Conservation (phyloP, 805 yeast genomes). For the Tetrapisispora namnaoensis region DNA sequence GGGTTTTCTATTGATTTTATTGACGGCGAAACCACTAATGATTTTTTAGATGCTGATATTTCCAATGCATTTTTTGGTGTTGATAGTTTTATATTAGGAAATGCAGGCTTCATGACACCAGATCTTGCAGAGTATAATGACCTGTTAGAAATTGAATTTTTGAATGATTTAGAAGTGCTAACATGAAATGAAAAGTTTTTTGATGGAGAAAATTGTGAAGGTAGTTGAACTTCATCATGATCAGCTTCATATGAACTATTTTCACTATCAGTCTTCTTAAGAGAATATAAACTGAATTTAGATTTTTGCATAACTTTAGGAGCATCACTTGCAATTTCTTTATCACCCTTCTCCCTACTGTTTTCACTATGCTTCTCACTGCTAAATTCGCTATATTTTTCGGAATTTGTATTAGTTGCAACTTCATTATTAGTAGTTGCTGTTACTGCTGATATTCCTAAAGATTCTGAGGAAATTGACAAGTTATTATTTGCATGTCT, state of each 20-base stretch:
- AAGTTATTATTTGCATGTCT: slow-evolving; percentile 35
- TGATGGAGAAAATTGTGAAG: slow-evolving; percentile 10
- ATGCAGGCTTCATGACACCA: slow-evolving; percentile 6
- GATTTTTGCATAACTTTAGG: slow-evolving; percentile 25
- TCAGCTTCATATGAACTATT: neutral
- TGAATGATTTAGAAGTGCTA: slow-evolving; percentile 23
- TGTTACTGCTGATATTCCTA: neutral
- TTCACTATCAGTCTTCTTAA: neutral
- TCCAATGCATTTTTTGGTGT: slow-evolving; percentile 12
- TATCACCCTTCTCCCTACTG: slow-evolving; percentile 1
- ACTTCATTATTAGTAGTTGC: neutral
- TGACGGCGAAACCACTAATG: slow-evolving; percentile 4
- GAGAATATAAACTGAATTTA: slow-evolving; percentile 20
- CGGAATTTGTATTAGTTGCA: neutral
- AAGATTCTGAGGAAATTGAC: neutral
- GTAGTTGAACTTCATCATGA: neutral
- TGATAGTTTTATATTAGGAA: slow-evolving; percentile 5
- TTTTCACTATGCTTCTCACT: slow-evolving; percentile 1
- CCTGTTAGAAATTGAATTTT: slow-evolving; percentile 13
- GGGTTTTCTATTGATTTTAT: slow-evolving; percentile 4
- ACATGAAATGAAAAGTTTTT: slow-evolving; percentile 19
- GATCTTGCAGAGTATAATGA: slow-evolving; percentile 15
- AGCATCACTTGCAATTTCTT: slow-evolving; percentile 7
- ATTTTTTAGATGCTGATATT: slow-evolving; percentile 9
- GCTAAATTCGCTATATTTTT: neutral